Evolutionary conservation across 805 yeast genomes (phyloP).

Genomic region (Suhomyces kilbournensis): DNA sequence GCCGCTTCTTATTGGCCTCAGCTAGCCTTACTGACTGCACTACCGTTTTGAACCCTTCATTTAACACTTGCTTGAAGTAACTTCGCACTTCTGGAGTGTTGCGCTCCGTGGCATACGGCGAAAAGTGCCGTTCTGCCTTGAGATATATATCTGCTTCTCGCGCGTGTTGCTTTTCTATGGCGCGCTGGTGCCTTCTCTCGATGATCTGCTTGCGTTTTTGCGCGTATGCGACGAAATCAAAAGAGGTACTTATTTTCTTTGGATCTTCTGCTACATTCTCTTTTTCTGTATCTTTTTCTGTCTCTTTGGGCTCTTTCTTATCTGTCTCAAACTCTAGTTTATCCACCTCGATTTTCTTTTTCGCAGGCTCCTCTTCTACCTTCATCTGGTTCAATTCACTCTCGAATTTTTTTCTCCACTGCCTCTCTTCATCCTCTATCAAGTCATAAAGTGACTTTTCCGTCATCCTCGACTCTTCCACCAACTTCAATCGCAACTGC

Average conservation of each 20-base stretch:
- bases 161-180: conserved; percentile 15
- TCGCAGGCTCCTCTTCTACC: conserved; percentile 8
- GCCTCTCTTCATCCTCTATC: conserved; percentile 37
- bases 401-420: conserved; percentile 29
- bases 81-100: conserved; percentile 21
- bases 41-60: conserved; percentile 30
- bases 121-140: conserved; percentile 36
- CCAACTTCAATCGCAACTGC: conserved; percentile 64
- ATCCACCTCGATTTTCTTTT: conserved; percentile 5
- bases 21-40: conserved; percentile 31
- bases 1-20: conserved; percentile 13
- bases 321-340: neutral
- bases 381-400: conserved; percentile 15
- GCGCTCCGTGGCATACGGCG: conserved; percentile 32
- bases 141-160: conserved; percentile 31
- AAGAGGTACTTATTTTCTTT: conserved; percentile 14
- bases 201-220: conserved; percentile 41
- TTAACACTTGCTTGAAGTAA: conserved; percentile 20
- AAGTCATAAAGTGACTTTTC: conserved; percentile 72
- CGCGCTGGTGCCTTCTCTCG: conserved; percentile 23
- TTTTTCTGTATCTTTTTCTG: neutral
- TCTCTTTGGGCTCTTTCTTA: neutral
- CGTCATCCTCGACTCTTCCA: conserved; percentile 76
- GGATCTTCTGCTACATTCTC: neutral
- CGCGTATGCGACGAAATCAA: conserved; percentile 61